A percentile compares a stretch with the other conserved stretches of the same genome.
These are phyloP conservation scores for Colletotrichum horii DNA, from an alignment of 2,329 filamentous ascomycete species.

Conservation along the genomic window DNA sequence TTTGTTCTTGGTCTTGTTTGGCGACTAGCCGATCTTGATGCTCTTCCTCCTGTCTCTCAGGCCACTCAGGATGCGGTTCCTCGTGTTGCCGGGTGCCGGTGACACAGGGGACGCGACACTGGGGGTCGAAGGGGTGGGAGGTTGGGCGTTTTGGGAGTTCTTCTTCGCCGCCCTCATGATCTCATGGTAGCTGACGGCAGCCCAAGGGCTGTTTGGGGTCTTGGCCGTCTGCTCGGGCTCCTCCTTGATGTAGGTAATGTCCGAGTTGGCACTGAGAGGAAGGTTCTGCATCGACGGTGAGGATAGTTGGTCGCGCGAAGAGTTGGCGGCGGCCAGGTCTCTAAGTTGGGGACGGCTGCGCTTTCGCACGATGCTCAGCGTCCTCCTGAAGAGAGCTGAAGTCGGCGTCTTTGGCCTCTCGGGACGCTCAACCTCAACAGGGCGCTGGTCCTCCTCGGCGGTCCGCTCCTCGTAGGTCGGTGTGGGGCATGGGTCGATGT, in stretches of 20 bases:
- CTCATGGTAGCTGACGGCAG: conserved; percentile 52
- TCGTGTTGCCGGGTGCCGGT: conserved; percentile 24
- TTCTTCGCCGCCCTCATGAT: conserved; percentile 50
- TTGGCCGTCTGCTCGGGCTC: conserved; percentile 26
- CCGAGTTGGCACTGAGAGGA: conserved; percentile 39
- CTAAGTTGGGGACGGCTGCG: conserved; percentile 56
- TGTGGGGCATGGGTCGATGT: conserved; percentile 57
- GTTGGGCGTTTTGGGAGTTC: conserved; percentile 34
- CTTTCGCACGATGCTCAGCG: conserved; percentile 60
- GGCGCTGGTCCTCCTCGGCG: conserved; percentile 26
- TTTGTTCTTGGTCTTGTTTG: background rate
- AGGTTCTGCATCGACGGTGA: conserved; percentile 21
- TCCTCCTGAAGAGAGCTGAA: conserved; percentile 53
- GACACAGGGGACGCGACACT: conserved; percentile 31
- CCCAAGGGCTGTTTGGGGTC: conserved; percentile 27
- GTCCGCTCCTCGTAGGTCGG: conserved; percentile 35
- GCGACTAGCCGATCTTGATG: conserved; percentile 34
- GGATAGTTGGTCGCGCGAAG: conserved; percentile 38
- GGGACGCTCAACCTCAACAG: conserved; percentile 31
- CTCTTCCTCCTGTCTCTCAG: conserved; percentile 44
- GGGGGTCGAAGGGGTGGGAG: conserved; percentile 26
- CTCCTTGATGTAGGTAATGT: conserved; percentile 36
- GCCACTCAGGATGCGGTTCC: conserved; percentile 38
- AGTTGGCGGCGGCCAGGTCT: conserved; percentile 32
- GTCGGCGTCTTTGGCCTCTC: conserved; percentile 51